Base-by-base conservation (phyloP, 177 flowering plant species). In the Vitis hybrid region DNA sequence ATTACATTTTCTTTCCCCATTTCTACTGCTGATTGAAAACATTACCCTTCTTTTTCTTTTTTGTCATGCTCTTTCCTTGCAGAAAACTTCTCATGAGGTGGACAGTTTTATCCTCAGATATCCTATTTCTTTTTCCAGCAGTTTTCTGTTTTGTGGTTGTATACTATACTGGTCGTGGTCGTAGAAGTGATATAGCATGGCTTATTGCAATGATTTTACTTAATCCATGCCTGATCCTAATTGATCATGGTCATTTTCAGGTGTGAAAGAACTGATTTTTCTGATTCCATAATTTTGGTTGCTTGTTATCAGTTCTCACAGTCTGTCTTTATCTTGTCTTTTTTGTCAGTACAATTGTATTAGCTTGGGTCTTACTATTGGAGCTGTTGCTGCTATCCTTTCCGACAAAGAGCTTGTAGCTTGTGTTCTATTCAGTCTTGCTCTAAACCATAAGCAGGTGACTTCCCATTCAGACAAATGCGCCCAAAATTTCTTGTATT, bases 191-290 rank as follows among this genome's bases (percentile, higher is more conserved):
- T 29, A 62, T 74, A 65, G 84, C 85, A 16, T 93, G 98, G 97
- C 97, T 85, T 60, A 82, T 83, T 56, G 84, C 89, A 6, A 71
- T 95, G 76, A 77, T 95, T 73, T 77, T 93, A 31, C 79, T 93
- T 26, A 89, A 80, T 70, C 97, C 99, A 29, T 88, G 94, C 57
- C 77, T 91, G 73, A 84, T 95, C 70, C 67, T 95, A 67, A 90
- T 91, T 70, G 98, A 95, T 79, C 99, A 95, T 78, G 99, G 98
- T 49, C 99, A 95, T 86, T 95, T 93, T 83, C 99, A 95, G 99
- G 99, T 95, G 48, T 56, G 59, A 5, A 12, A 59, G 10, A 31
- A 18, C 22, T 9, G 18, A 11, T 33, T 50, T 57, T 10, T 12
- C 45, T 70, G 10, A 7, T 6, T 60, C 12, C 15, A 53, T 51